Conservation (phyloP, 2,329 filamentous ascomycete genomes). For the Diplodia sapinea region DNA sequence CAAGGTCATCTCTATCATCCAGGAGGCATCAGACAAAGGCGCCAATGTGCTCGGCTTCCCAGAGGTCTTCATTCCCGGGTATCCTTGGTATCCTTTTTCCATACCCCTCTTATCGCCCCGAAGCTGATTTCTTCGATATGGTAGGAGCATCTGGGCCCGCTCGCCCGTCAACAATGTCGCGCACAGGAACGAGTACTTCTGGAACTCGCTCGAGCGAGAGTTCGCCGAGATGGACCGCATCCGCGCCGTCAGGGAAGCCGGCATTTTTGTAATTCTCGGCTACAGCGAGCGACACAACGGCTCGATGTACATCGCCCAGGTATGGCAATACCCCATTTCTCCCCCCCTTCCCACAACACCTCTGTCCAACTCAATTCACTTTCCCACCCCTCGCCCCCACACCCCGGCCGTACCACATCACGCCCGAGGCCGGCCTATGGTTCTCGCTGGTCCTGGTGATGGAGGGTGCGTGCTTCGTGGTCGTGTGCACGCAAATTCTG, state of each 20-base stretch:
- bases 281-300: conserved; percentile 49
- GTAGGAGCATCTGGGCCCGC: conserved; percentile 31
- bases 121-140: not conserved
- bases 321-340: not conserved
- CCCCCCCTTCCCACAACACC: no score
- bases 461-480: conserved; percentile 61
- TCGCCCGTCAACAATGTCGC: conserved; percentile 51
- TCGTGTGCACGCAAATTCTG: conserved; percentile 59
- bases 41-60: conserved; percentile 61
- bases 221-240: conserved; percentile 54
- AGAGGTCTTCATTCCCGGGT: conserved; percentile 56
- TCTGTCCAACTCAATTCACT: not conserved
- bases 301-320: conserved; percentile 50
- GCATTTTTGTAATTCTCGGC: conserved; percentile 48
- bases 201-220: conserved; percentile 51
- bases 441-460: conserved; percentile 63
- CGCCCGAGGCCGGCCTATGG: conserved; percentile 57
- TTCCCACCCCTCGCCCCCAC: not conserved
- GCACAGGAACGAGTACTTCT: conserved; percentile 50
- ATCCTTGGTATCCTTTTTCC: conserved; percentile 51
- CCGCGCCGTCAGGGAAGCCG: conserved; percentile 38
- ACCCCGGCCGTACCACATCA: conserved; percentile 53
- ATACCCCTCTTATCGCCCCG: no score
- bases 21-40: conserved; percentile 59
- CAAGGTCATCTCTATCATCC: conserved; percentile 64